Evolutionary conservation across 2,329 filamentous ascomycete species (phyloP).

Genomic region (Ophiocordyceps sinensis): DNA sequence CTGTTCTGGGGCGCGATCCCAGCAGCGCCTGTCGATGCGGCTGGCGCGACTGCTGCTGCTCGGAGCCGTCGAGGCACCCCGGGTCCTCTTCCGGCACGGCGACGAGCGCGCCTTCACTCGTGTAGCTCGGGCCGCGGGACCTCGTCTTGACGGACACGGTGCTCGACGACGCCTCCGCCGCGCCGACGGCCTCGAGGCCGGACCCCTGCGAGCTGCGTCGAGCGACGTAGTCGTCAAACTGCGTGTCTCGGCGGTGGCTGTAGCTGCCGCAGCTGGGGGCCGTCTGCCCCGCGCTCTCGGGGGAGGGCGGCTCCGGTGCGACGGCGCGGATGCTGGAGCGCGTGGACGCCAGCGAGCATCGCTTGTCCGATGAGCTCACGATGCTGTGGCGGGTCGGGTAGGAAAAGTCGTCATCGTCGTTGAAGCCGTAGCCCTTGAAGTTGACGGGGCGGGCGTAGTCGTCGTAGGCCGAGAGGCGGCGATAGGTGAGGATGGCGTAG

Average conservation of each 20-base stretch:
- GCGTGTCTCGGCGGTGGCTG: slow-evolving; percentile 30
- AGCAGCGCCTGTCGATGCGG: no score
- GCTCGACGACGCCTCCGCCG: background rate
- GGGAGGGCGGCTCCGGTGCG: background rate
- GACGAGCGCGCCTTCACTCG: slow-evolving; percentile 21
- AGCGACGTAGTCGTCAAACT: slow-evolving; percentile 30
- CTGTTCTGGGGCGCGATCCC: no score
- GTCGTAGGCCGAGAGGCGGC: slow-evolving; percentile 31
- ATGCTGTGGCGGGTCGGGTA: slow-evolving; percentile 9
- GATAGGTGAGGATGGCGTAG: slow-evolving; percentile 33
- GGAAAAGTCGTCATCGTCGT: slow-evolving; percentile 14
- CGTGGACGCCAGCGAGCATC: background rate
- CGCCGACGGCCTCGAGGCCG: background rate
- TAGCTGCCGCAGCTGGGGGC: slow-evolving; percentile 24
- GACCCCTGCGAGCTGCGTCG: slow-evolving; percentile 8
- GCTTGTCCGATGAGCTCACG: background rate
- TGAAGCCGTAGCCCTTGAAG: slow-evolving; percentile 33
- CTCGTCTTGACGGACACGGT: background rate
- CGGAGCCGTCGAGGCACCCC: slow-evolving; percentile 2
- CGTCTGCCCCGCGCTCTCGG: slow-evolving; percentile 6
- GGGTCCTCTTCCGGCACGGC: slow-evolving; percentile 25
- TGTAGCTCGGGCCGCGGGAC: slow-evolving; percentile 17
- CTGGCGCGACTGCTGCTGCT: no score
- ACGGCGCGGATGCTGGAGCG: background rate
- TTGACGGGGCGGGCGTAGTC: slow-evolving; percentile 35